Conservation (phyloP, 1,284 basidiomycete species). For the Neonothopanus nambi region DNA sequence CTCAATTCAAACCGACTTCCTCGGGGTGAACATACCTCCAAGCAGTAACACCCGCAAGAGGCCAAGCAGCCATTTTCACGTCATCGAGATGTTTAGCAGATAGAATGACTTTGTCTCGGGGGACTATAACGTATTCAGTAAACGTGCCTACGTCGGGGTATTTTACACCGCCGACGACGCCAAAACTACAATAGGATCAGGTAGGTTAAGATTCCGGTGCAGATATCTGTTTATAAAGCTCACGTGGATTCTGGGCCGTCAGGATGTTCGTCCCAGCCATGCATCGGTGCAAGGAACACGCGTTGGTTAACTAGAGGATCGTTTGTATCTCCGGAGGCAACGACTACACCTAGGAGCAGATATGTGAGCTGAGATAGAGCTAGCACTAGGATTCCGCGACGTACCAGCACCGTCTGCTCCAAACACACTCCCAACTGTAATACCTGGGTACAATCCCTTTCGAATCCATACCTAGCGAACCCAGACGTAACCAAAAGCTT, state of each 20-base stretch:
- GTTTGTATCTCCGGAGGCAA: slow-evolving; percentile 51
- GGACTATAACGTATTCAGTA: slow-evolving; percentile 74
- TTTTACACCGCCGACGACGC: slow-evolving; percentile 58
- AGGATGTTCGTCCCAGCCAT: slow-evolving; percentile 72
- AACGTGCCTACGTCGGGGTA: slow-evolving; percentile 69
- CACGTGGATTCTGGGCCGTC: slow-evolving; percentile 53
- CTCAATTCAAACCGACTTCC: slow-evolving; percentile 7
- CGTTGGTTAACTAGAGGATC: slow-evolving; percentile 64
- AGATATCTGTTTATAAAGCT: slow-evolving; percentile 16
- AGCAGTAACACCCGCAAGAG: slow-evolving; percentile 77
- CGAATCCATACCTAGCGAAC: slow-evolving; percentile 75
- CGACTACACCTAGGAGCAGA: slow-evolving; percentile 51
- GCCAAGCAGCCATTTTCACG: slow-evolving; percentile 74
- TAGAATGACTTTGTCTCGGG: slow-evolving; percentile 65
- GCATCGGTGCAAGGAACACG: slow-evolving; percentile 75
- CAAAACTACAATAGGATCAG: slow-evolving; percentile 41
- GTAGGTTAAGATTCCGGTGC: slow-evolving; percentile 1
- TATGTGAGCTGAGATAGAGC: background rate
- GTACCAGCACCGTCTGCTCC: slow-evolving; percentile 78
- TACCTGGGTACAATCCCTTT: slow-evolving; percentile 68
- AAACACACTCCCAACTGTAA: slow-evolving; percentile 58
- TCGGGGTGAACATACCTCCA: slow-evolving; percentile 63
- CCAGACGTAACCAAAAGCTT: slow-evolving; percentile 4
- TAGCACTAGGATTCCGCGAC: slow-evolving; percentile 12
- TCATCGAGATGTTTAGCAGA: slow-evolving; percentile 73